These are phyloP conservation scores for Cladosporium velox DNA, from an alignment of 2,329 filamentous ascomycete genomes.

Conservation along the genomic window DNA sequence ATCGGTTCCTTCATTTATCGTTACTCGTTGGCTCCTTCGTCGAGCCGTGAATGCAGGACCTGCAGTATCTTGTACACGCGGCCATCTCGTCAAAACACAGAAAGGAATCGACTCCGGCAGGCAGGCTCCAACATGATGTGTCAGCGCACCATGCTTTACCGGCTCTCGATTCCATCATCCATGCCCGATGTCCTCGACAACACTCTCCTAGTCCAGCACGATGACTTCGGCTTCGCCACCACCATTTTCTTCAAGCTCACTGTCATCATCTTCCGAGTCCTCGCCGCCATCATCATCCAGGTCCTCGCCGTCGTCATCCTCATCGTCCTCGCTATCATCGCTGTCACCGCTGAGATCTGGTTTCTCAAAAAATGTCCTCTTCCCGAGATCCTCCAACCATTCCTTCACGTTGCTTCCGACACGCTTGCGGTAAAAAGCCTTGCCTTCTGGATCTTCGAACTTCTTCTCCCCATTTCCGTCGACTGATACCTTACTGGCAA, in stretches of 20 bases:
- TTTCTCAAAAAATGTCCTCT: not conserved
- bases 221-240: not conserved
- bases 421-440: conserved; percentile 11
- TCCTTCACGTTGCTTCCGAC: conserved; percentile 8
- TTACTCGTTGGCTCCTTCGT: not conserved
- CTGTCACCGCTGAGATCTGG: not conserved
- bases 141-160: not conserved
- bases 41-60: not conserved
- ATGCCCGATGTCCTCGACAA: not conserved
- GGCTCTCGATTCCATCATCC: not conserved
- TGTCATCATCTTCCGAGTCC: conserved; percentile 1
- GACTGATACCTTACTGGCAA: not conserved
- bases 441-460: not conserved
- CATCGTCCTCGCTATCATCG: conserved; percentile 21
- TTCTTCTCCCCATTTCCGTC: conserved; percentile 7
- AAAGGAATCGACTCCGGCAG: not conserved
- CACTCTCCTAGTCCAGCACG: not conserved
- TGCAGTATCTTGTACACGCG: not conserved
- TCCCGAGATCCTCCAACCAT: conserved; percentile 4
- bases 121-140: not conserved
- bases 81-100: not conserved
- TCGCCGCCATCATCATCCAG: not conserved
- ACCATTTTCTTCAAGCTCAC: not conserved
- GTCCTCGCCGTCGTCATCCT: not conserved
- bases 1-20: not conserved